These are phyloP conservation scores for Pseudodiploospora longispora DNA, from an alignment of 2,329 filamentous ascomycete species.

Conservation along the genomic window DNA sequence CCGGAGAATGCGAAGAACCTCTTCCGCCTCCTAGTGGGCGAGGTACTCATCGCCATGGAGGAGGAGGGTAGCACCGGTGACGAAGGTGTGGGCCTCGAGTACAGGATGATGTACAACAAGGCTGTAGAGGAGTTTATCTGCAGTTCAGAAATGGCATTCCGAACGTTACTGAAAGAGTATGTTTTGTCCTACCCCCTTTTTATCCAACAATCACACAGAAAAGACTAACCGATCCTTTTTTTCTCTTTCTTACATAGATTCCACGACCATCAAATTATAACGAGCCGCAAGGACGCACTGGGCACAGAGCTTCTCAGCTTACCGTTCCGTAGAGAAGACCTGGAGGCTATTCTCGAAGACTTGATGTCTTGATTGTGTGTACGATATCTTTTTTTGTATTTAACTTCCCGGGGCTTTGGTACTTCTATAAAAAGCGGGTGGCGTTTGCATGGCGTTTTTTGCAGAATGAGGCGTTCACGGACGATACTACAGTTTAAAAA, in stretches of 20 bases:
- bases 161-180: constrained; percentile 86
- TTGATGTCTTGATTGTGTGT: constrained; percentile 17
- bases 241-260: constrained; percentile 44
- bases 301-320: constrained; percentile 81
- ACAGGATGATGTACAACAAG: constrained; percentile 86
- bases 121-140: constrained; percentile 96
- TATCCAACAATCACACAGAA: not conserved
- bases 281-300: constrained; percentile 73
- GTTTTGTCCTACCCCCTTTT: constrained; percentile 19
- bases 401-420: too few species aligned
- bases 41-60: constrained; percentile 66
- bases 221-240: constrained; percentile 17
- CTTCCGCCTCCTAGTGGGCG: constrained; percentile 76
- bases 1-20: constrained; percentile 87
- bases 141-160: constrained; percentile 90
- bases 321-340: constrained; percentile 78
- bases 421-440: too few species aligned
- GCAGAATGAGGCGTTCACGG: too few species aligned
- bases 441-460: too few species aligned
- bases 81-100: constrained; percentile 67
- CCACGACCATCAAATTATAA: constrained; percentile 96
- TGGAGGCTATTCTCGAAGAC: constrained; percentile 84
- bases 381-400: too few species aligned
- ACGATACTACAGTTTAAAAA: too few species aligned
- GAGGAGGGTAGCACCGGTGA: constrained; percentile 43